Evolutionary conservation across 2,329 filamentous ascomycete genomes (phyloP).

Genomic region (Aspergillus clavatus): DNA sequence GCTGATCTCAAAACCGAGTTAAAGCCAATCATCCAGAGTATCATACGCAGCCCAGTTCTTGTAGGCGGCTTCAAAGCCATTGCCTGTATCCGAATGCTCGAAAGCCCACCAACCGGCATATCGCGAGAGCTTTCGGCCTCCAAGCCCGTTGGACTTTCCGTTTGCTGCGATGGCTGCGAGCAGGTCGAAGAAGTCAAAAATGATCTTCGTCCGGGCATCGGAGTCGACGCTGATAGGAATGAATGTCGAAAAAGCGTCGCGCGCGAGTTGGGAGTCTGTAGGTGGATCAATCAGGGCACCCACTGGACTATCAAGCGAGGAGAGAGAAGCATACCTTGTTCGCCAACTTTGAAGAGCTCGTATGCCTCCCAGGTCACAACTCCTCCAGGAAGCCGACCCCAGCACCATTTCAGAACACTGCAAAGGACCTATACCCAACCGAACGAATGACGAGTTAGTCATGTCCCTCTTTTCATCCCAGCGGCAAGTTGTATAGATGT

Average conservation of each 20-base stretch:
- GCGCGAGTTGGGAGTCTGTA: slow-evolving; percentile 81
- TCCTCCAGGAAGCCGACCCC: slow-evolving; percentile 84
- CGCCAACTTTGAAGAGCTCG: slow-evolving; percentile 89
- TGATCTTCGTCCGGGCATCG: slow-evolving; percentile 76
- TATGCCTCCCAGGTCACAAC: slow-evolving; percentile 97
- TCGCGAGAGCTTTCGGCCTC: slow-evolving; percentile 86
- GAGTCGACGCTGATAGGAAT: slow-evolving; percentile 91
- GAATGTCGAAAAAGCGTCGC: slow-evolving; percentile 93
- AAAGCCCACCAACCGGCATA: slow-evolving; percentile 99
- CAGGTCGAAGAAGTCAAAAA: slow-evolving; percentile 94
- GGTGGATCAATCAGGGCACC: slow-evolving; percentile 9
- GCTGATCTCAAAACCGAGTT: background rate
- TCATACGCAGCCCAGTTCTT: slow-evolving; percentile 75
- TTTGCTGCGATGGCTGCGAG: slow-evolving; percentile 86
- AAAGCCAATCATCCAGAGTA: background rate
- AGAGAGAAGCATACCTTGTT: slow-evolving; percentile 68
- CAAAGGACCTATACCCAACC: slow-evolving; percentile 65
- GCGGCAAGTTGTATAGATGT: background rate
- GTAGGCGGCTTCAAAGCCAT: slow-evolving; percentile 93
- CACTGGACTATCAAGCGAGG: no score
- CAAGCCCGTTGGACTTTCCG: slow-evolving; percentile 86
- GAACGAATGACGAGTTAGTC: background rate
- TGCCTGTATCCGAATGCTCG: slow-evolving; percentile 78
- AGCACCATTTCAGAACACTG: slow-evolving; percentile 96
- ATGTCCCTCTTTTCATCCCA: background rate